Evolutionary conservation across 2,329 filamentous ascomycete species (phyloP).

Genomic region (Neonectria punicea): DNA sequence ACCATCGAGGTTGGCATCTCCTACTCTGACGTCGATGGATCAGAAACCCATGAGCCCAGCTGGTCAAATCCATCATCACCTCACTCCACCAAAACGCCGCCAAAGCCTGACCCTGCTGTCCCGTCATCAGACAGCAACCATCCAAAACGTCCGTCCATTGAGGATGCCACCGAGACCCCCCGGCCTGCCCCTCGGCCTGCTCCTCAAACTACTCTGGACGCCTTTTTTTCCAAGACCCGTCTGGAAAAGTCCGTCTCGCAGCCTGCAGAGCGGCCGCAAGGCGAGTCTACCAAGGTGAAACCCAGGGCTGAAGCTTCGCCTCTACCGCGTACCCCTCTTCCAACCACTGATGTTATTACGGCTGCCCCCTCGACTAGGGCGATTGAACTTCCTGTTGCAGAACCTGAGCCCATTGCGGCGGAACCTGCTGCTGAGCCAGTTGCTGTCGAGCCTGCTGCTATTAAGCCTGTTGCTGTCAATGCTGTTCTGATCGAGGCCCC

Average conservation of each 20-base stretch:
- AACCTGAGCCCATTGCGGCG: background rate
- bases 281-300: conserved; percentile 36
- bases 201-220: conserved; percentile 5
- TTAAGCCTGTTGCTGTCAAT: background rate
- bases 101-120: conserved; percentile 28
- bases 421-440: background rate
- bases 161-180: conserved; percentile 15
- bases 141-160: conserved; percentile 19
- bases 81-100: conserved; percentile 35
- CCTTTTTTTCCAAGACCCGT: conserved; percentile 5
- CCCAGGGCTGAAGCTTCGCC: conserved; percentile 24
- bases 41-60: conserved; percentile 40
- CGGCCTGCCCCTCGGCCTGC: conserved; percentile 19
- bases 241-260: conserved; percentile 28
- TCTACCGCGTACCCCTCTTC: conserved; percentile 20
- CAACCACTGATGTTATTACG: background rate
- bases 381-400: background rate
- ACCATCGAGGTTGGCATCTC: conserved; percentile 66
- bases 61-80: conserved; percentile 46
- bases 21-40: conserved; percentile 47
- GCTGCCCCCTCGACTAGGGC: background rate
- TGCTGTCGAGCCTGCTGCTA: background rate
- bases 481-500: background rate
- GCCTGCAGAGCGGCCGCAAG: conserved; percentile 32
- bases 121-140: conserved; percentile 23